phyloP scores from a whole-genome alignment of 78 protist genomes.

The Dictyostelium brefeldianum region DNA sequence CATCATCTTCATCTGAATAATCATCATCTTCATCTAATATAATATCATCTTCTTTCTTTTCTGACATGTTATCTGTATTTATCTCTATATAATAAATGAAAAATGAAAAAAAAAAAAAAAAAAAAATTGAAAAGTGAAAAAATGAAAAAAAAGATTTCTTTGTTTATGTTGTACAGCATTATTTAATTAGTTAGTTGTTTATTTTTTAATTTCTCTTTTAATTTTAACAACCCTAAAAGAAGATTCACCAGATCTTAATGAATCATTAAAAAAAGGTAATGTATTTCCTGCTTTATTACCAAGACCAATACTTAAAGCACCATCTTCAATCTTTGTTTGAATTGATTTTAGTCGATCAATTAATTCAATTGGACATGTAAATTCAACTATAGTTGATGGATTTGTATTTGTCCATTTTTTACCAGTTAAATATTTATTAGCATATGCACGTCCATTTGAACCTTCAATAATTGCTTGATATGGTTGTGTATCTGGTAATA shows the following conservation, averaged over 20 bases:
- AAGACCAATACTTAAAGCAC: slow-evolving; percentile 88
- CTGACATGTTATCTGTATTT: neutral
- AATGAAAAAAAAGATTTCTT: neutral
- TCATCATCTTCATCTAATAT: slow-evolving; percentile 55
- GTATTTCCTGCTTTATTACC: slow-evolving; percentile 89
- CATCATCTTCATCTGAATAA: slow-evolving; percentile 56
- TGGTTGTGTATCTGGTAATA: slow-evolving; percentile 88
- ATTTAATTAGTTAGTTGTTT: neutral
- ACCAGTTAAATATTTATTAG: slow-evolving; percentile 85
- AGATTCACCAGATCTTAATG: slow-evolving; percentile 38
- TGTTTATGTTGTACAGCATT: neutral
- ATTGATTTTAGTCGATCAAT: slow-evolving; percentile 54
- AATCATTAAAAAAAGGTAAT: slow-evolving; percentile 79
- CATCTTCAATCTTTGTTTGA: slow-evolving; percentile 88
- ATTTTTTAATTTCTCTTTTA: slow-evolving; percentile 39
- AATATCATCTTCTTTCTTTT: slow-evolving; percentile 13
- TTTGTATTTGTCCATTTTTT: slow-evolving; percentile 80
- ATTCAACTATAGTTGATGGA: slow-evolving; percentile 89
- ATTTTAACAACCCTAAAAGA: slow-evolving; percentile 85
- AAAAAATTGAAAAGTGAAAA: neutral
- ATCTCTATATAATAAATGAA: neutral
- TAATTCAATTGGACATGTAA: slow-evolving; percentile 59
- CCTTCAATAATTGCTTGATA: slow-evolving; percentile 90
- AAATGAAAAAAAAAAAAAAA: neutral
- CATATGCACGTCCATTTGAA: slow-evolving; percentile 71